phyloP scores from a whole-genome alignment of 177 flowering plant genomes.

The Telopea speciosissima region DNA sequence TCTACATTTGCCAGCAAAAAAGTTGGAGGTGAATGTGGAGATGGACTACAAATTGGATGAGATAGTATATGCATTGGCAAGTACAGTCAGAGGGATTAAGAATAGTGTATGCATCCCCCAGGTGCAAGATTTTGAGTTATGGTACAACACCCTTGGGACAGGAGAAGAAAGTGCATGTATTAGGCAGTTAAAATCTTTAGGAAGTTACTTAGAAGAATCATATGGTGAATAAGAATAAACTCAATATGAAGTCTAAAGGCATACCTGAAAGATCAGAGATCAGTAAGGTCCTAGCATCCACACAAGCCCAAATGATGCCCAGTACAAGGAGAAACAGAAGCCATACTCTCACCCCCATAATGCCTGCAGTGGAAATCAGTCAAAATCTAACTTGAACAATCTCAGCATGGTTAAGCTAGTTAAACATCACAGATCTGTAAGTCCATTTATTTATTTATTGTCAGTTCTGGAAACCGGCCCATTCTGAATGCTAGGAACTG shows the following conservation, averaged over 20 bases:
- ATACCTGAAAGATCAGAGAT: slow-evolving; percentile 24
- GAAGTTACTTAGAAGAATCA: too few relatives aligned
- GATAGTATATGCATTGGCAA: too few relatives aligned
- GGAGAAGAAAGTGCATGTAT: too few relatives aligned
- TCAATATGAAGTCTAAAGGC: background rate
- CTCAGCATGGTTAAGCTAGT: background rate
- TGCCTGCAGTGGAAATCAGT: slow-evolving; percentile 24
- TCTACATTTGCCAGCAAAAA: too few relatives aligned
- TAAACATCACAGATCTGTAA: background rate
- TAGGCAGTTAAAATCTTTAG: too few relatives aligned
- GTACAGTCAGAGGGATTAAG: too few relatives aligned
- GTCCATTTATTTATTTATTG: background rate
- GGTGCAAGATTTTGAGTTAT: too few relatives aligned
- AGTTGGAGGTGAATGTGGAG: too few relatives aligned
- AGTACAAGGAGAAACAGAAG: slow-evolving; percentile 41
- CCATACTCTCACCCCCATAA: slow-evolving; percentile 50
- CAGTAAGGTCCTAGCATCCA: slow-evolving; percentile 34
- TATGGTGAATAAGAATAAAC: background rate
- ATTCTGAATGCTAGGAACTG: slow-evolving; percentile 1
- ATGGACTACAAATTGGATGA: too few relatives aligned
- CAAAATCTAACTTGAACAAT: background rate
- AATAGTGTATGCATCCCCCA: too few relatives aligned
- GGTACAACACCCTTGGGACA: too few relatives aligned
- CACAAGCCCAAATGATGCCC: slow-evolving; percentile 34
- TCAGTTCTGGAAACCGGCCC: background rate